phyloP scores from a whole-genome alignment of 2,329 filamentous ascomycete genomes.

The Calonectria pseudoturangicola region DNA sequence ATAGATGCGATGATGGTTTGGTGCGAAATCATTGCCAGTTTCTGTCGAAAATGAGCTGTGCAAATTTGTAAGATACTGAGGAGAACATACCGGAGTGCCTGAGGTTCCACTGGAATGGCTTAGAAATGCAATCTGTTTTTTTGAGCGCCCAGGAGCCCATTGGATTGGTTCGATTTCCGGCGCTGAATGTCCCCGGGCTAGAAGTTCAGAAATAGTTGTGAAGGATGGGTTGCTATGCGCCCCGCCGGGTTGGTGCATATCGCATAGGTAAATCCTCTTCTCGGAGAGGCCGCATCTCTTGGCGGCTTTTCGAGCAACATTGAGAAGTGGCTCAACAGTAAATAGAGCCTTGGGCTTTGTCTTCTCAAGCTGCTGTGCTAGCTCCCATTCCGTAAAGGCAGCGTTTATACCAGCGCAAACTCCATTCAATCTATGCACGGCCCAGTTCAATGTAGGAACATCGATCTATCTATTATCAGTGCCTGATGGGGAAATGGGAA shows the following conservation, averaged over 20 bases:
- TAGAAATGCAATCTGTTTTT: neutral
- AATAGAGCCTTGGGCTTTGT: neutral
- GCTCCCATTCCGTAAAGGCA: conserved; percentile 4
- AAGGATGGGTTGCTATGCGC: neutral
- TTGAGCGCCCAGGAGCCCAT: neutral
- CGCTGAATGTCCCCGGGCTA: neutral
- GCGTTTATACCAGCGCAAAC: neutral
- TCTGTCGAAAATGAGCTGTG: neutral
- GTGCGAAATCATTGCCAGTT: conserved; percentile 5
- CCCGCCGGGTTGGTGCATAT: neutral
- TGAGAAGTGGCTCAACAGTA: neutral
- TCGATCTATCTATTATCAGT: neutral
- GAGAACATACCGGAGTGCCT: neutral
- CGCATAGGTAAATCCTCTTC: neutral
- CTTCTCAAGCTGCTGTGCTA: neutral
- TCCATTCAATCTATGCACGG: neutral
- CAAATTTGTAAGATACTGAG: no score
- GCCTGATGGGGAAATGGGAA: no score
- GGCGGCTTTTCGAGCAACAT: neutral
- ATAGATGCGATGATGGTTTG: neutral
- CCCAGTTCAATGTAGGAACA: neutral
- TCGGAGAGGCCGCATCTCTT: neutral
- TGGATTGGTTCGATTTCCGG: neutral
- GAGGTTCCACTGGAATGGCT: conserved; percentile 13
- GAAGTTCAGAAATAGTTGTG: neutral